A percentile compares a stretch with the other conserved stretches of the same genome.
Evolutionary conservation across 192 early-diverging fungal genomes (phyloP).

Genomic region (Podila clonocystis): DNA sequence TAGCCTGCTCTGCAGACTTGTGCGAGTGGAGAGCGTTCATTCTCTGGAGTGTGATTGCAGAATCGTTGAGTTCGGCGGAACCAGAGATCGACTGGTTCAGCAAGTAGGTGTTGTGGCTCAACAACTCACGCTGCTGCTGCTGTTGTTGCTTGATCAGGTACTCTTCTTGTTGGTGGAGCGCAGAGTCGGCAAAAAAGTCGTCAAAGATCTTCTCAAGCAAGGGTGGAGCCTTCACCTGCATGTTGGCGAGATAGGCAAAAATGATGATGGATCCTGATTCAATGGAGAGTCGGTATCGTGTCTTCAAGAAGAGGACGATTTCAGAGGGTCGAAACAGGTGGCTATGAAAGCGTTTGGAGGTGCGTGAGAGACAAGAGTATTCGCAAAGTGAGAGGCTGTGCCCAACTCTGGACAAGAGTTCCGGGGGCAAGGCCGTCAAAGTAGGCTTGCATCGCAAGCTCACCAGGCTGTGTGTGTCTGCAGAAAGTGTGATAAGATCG

Average conservation of each 20-base stretch:
- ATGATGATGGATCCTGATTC: slow-evolving; percentile 54
- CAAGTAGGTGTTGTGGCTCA: slow-evolving; percentile 7
- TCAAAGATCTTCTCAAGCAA: slow-evolving; percentile 55
- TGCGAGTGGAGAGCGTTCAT: slow-evolving; percentile 19
- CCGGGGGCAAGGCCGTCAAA: slow-evolving; percentile 37
- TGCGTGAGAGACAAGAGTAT: slow-evolving; percentile 43
- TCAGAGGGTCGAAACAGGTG: slow-evolving; percentile 51
- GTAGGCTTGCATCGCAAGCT: slow-evolving; percentile 23
- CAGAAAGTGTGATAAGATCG: neutral
- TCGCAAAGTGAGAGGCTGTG: slow-evolving; percentile 38
- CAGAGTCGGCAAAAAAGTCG: slow-evolving; percentile 53
- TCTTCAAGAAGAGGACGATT: slow-evolving; percentile 49
- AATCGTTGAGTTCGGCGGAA: neutral
- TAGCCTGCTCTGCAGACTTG: slow-evolving; percentile 21
- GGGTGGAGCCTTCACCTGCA: slow-evolving; percentile 45
- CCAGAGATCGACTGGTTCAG: slow-evolving; percentile 5
- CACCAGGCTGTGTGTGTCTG: neutral
- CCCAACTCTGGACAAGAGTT: slow-evolving; percentile 45
- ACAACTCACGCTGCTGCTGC: slow-evolving; percentile 5
- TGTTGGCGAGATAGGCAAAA: slow-evolving; percentile 54
- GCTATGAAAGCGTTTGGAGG: slow-evolving; percentile 23
- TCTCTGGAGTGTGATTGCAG: slow-evolving; percentile 4
- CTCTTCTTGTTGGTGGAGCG: slow-evolving; percentile 21
- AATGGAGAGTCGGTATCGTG: slow-evolving; percentile 49
- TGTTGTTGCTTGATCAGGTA: slow-evolving; percentile 3